A percentile compares a stretch with the other conserved stretches of the same genome.
Conservation (phyloP, 768 basidiomycete genomes). For the Serendipita sp. region DNA sequence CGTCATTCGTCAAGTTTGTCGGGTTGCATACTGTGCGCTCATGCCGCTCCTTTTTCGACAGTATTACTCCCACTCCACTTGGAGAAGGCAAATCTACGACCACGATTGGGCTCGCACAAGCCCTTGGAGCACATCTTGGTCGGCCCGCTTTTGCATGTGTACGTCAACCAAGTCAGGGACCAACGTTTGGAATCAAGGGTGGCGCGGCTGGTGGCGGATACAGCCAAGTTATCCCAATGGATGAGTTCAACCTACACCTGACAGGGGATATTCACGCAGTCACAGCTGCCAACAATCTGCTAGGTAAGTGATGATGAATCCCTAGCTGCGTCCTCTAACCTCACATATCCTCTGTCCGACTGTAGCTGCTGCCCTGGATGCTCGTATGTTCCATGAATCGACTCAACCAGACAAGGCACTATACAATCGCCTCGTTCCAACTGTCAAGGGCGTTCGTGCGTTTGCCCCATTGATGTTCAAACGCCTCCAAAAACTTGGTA, state of each 20-base stretch:
- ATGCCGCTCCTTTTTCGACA: slow-evolving; percentile 17
- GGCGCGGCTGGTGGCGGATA: slow-evolving; percentile 98
- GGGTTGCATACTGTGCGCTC: neutral
- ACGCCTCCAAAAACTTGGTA: slow-evolving; percentile 86
- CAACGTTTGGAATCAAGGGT: slow-evolving; percentile 98
- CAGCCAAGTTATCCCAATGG: slow-evolving; percentile 98
- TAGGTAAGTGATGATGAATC: slow-evolving; percentile 35
- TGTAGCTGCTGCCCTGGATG: slow-evolving; percentile 85
- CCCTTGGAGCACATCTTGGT: slow-evolving; percentile 83
- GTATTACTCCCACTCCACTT: slow-evolving; percentile 90
- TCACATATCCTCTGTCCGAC: neutral
- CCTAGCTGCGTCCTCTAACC: neutral
- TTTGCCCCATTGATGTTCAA: slow-evolving; percentile 96
- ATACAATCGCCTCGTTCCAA: slow-evolving; percentile 79
- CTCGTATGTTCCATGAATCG: slow-evolving; percentile 93
- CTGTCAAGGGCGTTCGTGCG: slow-evolving; percentile 85
- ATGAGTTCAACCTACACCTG: slow-evolving; percentile 95
- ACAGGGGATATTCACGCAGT: slow-evolving; percentile 98
- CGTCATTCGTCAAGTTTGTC: too few relatives aligned
- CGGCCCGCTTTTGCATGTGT: slow-evolving; percentile 93
- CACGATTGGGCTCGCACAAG: slow-evolving; percentile 91
- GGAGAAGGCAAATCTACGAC: slow-evolving; percentile 99
- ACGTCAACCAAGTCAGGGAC: slow-evolving; percentile 94
- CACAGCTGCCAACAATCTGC: slow-evolving; percentile 89
- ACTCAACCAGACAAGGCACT: slow-evolving; percentile 93